Base-by-base conservation (phyloP, 805 yeast species). In the Clavispora carvajalis region DNA sequence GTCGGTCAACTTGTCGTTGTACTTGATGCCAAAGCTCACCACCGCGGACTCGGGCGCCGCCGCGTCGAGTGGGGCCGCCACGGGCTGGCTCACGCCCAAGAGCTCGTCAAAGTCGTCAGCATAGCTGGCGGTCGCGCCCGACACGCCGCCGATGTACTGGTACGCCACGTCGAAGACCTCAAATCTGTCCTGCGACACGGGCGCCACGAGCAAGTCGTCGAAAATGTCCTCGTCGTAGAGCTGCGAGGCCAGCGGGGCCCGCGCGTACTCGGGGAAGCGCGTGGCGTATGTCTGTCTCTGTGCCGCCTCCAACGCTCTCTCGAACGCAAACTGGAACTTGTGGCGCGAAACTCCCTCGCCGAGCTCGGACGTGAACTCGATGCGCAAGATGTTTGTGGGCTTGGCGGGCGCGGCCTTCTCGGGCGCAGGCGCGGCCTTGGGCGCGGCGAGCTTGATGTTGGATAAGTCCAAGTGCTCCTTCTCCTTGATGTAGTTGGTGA, bases 401-500 rank as follows among this genome's bases (percentile, higher is more conserved):
- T 54, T 56, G n/a, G 51, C 42, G n/a, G 46, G 43, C 9, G 47
- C 41, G 10, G 37, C 48, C 26, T 37, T 48, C 18, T 44, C 38
- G 19, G 36, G 38, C 3, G 44, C 46, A 6, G 36, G 36, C 2
- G 18, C 37, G 5, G 41, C 46, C 41, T 55, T 54, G 2, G 67
- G 62, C 17, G 62, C 58, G 25, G 69, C 71, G 36, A 74, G 49
- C 37, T 75, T 74, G 46, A 89, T 78, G 59, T 83, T 77, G 31
- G 87, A 74, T 44, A 89, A 68, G 58, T 90, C 96, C 48, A 89
- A 67, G 52, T 77, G 81, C 46, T 76, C 74, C 47, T 74, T 74
- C 24, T 71, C 61, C 37, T 74, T 67, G 47, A 90, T 62, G 55
- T 68, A 81, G 22, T 76, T 64, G 5, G 85, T 69, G 43, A 90